Percentiles rank a stretch among this genome's conserved stretches.
These are phyloP conservation scores for Solanum chacoense DNA, from an alignment of 305 asterid species.

Conservation along the genomic window DNA sequence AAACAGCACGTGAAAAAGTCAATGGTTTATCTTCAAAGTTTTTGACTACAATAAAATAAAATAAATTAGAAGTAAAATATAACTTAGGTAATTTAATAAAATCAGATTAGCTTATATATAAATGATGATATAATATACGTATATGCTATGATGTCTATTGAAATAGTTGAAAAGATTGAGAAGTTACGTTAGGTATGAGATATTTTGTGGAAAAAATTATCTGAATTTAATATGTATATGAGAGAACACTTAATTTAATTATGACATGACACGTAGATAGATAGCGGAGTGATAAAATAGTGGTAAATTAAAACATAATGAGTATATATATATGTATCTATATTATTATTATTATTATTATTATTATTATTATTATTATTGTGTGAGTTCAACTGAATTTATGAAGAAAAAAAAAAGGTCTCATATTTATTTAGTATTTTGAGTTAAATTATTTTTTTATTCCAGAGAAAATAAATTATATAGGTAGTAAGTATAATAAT, in stretches of 20 bases:
- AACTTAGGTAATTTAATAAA: not conserved
- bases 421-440: not conserved
- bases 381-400: not conserved
- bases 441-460: not conserved
- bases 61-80: not conserved
- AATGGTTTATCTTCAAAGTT: not conserved
- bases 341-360: too few relatives aligned
- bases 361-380: too few relatives aligned
- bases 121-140: not conserved
- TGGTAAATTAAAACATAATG: not conserved
- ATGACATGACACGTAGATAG: too few relatives aligned
- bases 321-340: too few relatives aligned
- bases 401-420: not conserved
- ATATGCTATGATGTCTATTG: not conserved
- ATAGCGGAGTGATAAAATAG: not conserved
- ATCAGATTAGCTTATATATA: not conserved
- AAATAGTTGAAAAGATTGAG: not conserved
- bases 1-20: not conserved
- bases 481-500: not conserved
- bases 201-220: not conserved
- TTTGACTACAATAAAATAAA: not conserved
- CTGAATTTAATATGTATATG: not conserved
- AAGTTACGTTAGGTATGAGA: not conserved
- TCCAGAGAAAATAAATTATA: not conserved
- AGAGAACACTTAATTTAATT: too few relatives aligned